Base-by-base conservation (phyloP, 768 basidiomycete genomes). In the Suillus ampliporus region DNA sequence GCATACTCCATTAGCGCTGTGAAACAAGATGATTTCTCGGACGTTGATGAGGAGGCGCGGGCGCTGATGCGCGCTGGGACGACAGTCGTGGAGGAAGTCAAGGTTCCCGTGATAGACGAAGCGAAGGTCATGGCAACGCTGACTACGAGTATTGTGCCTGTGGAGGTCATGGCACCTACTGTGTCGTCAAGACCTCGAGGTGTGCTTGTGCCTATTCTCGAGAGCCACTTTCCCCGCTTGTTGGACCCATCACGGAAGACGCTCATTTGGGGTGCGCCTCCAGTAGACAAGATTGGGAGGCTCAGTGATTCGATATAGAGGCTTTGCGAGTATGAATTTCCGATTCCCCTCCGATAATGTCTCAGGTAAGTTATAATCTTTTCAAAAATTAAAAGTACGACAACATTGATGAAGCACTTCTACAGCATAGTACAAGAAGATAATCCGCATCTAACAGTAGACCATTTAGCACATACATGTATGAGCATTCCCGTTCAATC, bases 1-100 rank as follows among this genome's bases (percentile, higher is more conserved):
- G 82, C 88, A 5, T 99, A 98, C 78, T 95, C 95, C 19, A 97
- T 99, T 71, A 86, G 87, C 35, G 95, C 95, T 34, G 95, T 98
- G 60, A 94, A 91, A 71, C 95, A 98, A 71, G 95, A 97, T 72
- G 88, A 91, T 44, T 97, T 97, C 72, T 88, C 90, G 67, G 93
- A 94, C 72, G 82, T 93, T 46, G 92, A 93, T 69, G 90, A 91
- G 65, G 90, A 92, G 71, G 92, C 88, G 34, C 79, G 78, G 64
- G 84, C 84, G 46, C 80, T 89, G 68, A 83, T 79, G 37, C 74
- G 69, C 35, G 71, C 71, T 8, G 64, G 73, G 41, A 46, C 57
- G 48, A 65, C 68, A 47, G 66, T 68, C 28, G 63, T 65, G 26
- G 72, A 75, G 61, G 73, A 72, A 62, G 74, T 71, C 62, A 76